Conservation (phyloP, 495 filamentous ascomycete genomes). For the Podospora pseudocomata region DNA sequence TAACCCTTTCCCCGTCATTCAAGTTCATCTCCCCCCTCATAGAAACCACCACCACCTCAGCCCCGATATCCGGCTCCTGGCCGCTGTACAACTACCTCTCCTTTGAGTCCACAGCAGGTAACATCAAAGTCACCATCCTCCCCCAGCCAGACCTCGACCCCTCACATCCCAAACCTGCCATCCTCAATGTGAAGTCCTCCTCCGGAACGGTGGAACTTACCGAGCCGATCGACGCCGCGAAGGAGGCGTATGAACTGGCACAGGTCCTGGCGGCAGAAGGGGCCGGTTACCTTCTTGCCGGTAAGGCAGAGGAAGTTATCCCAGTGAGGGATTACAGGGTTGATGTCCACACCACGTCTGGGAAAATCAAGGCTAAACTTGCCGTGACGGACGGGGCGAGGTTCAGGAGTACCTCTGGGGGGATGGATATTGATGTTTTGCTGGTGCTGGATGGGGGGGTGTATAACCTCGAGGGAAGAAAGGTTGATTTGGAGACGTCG, state of each 20-base stretch:
- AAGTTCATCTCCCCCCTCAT: slow-evolving; percentile 35
- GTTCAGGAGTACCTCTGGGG: slow-evolving; percentile 31
- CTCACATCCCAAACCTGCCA: slow-evolving; percentile 30
- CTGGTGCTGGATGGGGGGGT: slow-evolving; percentile 32
- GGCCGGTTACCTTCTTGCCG: background rate
- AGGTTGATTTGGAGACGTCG: slow-evolving; percentile 15
- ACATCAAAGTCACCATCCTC: slow-evolving; percentile 35
- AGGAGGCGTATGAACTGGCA: slow-evolving; percentile 11
- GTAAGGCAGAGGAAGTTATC: slow-evolving; percentile 14
- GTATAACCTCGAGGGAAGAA: background rate
- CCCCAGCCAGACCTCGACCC: slow-evolving; percentile 28
- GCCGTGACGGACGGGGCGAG: slow-evolving; percentile 29
- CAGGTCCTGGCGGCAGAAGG: slow-evolving; percentile 5
- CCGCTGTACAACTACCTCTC: slow-evolving; percentile 41
- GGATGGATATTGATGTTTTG: slow-evolving; percentile 31
- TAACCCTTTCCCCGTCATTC: slow-evolving; percentile 21
- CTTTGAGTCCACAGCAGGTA: slow-evolving; percentile 38
- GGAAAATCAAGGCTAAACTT: slow-evolving; percentile 28
- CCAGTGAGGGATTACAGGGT: slow-evolving; percentile 44
- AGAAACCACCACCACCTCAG: slow-evolving; percentile 35
- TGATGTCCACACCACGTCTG: slow-evolving; percentile 36
- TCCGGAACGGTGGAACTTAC: slow-evolving; percentile 37
- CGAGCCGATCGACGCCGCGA: slow-evolving; percentile 32
- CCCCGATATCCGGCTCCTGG: slow-evolving; percentile 40
- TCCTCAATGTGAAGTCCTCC: slow-evolving; percentile 31